Conservation (phyloP, 2,329 filamentous ascomycete species). For the Shiraia bambusicola region DNA sequence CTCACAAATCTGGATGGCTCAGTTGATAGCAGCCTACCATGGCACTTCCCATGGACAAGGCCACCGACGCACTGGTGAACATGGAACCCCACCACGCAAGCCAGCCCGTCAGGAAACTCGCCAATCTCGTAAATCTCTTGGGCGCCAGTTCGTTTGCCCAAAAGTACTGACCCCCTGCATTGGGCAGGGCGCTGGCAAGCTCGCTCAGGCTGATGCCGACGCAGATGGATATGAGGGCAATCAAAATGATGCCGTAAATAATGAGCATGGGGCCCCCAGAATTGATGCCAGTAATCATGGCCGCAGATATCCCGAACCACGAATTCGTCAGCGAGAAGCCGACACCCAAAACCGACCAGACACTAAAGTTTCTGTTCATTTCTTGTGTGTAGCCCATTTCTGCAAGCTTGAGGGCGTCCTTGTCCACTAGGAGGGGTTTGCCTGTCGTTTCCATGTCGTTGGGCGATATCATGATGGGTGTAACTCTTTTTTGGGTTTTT, state of each 20-base stretch:
- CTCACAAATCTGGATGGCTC: constrained; percentile 55
- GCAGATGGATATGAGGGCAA: constrained; percentile 49
- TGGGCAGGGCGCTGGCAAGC: constrained; percentile 52
- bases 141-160: constrained; percentile 54
- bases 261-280: constrained; percentile 53
- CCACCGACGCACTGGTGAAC: constrained; percentile 57
- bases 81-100: constrained; percentile 58
- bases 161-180: constrained; percentile 56
- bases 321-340: constrained; percentile 56
- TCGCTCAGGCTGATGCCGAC: constrained; percentile 52
- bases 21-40: constrained; percentile 56
- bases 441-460: constrained; percentile 12
- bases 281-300: constrained; percentile 53
- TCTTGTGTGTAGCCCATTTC: constrained; percentile 54
- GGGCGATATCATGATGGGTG: too few relatives aligned
- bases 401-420: constrained; percentile 49
- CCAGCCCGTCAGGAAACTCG: constrained; percentile 53
- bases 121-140: constrained; percentile 48
- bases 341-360: constrained; percentile 53
- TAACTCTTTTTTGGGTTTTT: too few relatives aligned
- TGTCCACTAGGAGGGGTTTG: constrained; percentile 24
- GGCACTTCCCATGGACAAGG: constrained; percentile 51
- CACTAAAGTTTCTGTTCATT: constrained; percentile 51
- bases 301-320: constrained; percentile 55
- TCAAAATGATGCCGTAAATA: constrained; percentile 53